Percentiles rank a stretch among this genome's conserved stretches.
Conservation (phyloP, 768 basidiomycete species). For the Amanita subjunquillea region DNA sequence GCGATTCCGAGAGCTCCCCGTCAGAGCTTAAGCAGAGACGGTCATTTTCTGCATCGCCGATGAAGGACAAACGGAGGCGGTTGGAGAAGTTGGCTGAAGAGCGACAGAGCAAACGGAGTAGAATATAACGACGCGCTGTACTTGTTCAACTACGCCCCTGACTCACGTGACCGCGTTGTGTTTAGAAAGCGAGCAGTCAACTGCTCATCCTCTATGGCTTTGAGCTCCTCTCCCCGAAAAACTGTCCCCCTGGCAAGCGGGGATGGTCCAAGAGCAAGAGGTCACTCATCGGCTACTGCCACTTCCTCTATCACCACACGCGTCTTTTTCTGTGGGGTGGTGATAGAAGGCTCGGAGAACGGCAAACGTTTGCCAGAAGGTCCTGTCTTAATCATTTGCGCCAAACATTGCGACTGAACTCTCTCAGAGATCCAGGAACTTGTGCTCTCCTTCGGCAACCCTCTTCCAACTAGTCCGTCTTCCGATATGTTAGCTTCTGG, state of each 20-base stretch:
- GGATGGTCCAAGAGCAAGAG: constrained; percentile 42
- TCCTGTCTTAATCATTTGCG: constrained; percentile 14
- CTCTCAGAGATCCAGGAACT: constrained; percentile 66
- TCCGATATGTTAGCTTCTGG: constrained; percentile 35
- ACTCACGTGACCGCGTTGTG: constrained; percentile 6
- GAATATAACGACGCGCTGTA: constrained; percentile 4
- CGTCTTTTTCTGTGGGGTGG: constrained; percentile 84
- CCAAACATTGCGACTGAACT: constrained; percentile 7
- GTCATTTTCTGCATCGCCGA: constrained; percentile 20
- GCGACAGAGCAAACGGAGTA: constrained; percentile 10
- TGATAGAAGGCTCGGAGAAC: constrained; percentile 74
- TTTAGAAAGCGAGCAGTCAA: neutral
- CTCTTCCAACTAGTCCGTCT: constrained; percentile 43
- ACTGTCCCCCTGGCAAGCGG: constrained; percentile 63
- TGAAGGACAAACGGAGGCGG: constrained; percentile 21
- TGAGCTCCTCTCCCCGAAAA: constrained; percentile 65
- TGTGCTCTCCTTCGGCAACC: constrained; percentile 66
- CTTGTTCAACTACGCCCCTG: neutral
- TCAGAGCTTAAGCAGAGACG: constrained; percentile 5
- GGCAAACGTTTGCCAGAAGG: constrained; percentile 63
- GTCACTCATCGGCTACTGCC: constrained; percentile 18
- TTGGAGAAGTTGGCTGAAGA: constrained; percentile 21
- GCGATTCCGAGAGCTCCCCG: neutral
- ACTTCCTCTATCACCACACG: constrained; percentile 51
- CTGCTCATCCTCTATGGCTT: constrained; percentile 34